Evolutionary conservation across 2,329 filamentous ascomycete genomes (phyloP), one percentile per base, ranked within the genome.

Genomic region (Pseudopithomyces maydicus): DNA sequence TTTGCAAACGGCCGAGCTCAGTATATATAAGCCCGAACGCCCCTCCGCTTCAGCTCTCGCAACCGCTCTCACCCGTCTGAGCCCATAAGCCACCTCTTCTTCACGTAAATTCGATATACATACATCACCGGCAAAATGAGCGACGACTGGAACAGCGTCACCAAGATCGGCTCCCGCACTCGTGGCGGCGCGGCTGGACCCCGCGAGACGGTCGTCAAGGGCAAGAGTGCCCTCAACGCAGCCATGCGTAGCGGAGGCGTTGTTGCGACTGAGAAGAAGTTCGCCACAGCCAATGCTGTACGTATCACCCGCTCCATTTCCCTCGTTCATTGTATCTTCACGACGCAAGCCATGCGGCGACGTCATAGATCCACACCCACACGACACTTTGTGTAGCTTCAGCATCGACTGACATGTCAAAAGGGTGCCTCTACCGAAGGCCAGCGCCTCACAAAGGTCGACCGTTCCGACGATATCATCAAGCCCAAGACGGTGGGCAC

Each of bases 381-480:
- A 20, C 36, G 22, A 49, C 36, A 14, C 23, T 26, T 29, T 4
- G 26, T 29, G 5, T 29, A 29, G 4, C 43, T 12, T 22, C 45
- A 38, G 44, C 44, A 35, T 38, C n/a, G 54, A 50, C 61, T 65
- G 46, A 67, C 52, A 44, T 38, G 17, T 7, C 15, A 23, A n/a
- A 43, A 70, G 67, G 62, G 58, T 29, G 81, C 80, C 59, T 83
- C 74, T 52, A 57, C 83, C 65, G 94, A 98, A 80, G 95, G 95
- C 69, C 95, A 99, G 81, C 93, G 91, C 75, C 85, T 98, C 65
- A 98, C 95, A 67, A 97, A 98, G 84, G 93, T 99, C 78, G 95
- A 98, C 84, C 93, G 94, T 68, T 89, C 88, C 76, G 93, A 98
- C 83, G 95, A 97, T 77, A 97, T 97, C 80, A 89, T 98, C 80